Evolutionary conservation across 2,329 filamentous ascomycete species (phyloP).

Genomic region (Trichoderma breve): DNA sequence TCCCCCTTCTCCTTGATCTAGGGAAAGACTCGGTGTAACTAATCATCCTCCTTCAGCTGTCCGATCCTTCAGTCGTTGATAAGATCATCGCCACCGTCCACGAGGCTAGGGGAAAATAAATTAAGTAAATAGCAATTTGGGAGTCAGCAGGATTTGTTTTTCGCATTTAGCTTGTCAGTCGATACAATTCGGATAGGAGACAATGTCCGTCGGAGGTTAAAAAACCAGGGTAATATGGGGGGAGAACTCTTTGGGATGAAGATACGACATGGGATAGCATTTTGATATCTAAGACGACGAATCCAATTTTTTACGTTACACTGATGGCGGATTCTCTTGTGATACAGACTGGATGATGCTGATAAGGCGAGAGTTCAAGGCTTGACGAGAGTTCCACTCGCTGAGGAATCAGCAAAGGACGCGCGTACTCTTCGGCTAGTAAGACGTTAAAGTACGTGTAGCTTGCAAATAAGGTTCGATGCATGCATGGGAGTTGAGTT

Average conservation of each 20-base stretch:
- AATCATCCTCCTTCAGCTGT: constrained; percentile 57
- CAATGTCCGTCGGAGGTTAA: not conserved
- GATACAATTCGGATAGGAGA: constrained; percentile 13
- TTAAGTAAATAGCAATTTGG: not conserved
- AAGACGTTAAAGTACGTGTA: not conserved
- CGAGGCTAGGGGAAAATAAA: constrained; percentile 54
- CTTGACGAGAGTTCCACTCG: not conserved
- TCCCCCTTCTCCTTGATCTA: not conserved
- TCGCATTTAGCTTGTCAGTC: constrained; percentile 15
- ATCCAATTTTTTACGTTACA: not conserved
- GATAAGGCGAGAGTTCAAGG: not conserved
- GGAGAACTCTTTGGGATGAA: constrained; percentile 2
- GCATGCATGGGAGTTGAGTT: not conserved
- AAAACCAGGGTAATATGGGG: constrained; percentile 14
- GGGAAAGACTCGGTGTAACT: not conserved
- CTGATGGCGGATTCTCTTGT: not conserved
- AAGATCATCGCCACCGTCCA: constrained; percentile 86
- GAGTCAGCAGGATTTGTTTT: constrained; percentile 3
- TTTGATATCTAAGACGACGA: constrained; percentile 13
- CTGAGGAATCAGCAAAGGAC: constrained; percentile 5
- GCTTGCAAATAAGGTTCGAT: not conserved
- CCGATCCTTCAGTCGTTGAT: constrained; percentile 83
- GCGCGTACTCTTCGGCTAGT: not conserved
- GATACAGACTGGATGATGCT: not conserved
- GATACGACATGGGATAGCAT: constrained; percentile 13